Base-by-base conservation (phyloP, 1,284 basidiomycete genomes). In the Naganishia liquefaciens region DNA sequence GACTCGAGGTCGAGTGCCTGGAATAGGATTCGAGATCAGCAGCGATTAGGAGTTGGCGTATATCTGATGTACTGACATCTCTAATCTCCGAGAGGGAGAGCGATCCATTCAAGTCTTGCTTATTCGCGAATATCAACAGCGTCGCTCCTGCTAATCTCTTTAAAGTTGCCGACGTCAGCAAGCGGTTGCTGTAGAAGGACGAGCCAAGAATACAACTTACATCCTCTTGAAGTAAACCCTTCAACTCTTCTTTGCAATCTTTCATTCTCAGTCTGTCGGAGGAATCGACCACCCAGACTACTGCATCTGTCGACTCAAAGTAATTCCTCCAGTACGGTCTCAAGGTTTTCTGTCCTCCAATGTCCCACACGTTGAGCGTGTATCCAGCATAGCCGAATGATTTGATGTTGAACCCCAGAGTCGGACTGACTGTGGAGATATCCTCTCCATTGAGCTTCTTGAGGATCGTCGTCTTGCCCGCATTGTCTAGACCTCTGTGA, bases 261-360 rank as follows among this genome's bases (percentile, higher is more conserved):
- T 82, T 79, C 83, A 98, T 90, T 64, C 96, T 85, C 78, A 91
- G 84, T 39, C 88, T 84, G 79, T 99, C 96, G 47, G 89, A 86
- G 0, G 91, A 94, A 80, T 99, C 96, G 40, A 99, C 94, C 19
- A 99, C 96, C 96, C 96, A 99, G 39, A 99, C 92, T 53, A 99
- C 84, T 3, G 91, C 95, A 79, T 99, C 96, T 5, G 96, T 99
- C 78, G 93, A 90, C 78, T 99, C 96, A 73, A 99, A 99, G 80
- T 99, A 99, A 79, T 99, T 99, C 39, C 93, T 83, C 96, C 96
- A 99, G 77, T 99, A 99, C 1, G 96, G 94, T 25, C 96, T 84
- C 49, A 99, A 85, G 0, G 93, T 95, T 61, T 88, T 86, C 78
- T 99, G 96, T 13, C 96, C 96, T 30, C 96, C 96, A 39, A 99